phyloP scores from a whole-genome alignment of 2,329 filamentous ascomycete species.

The Fusarium pseudograminearum region DNA sequence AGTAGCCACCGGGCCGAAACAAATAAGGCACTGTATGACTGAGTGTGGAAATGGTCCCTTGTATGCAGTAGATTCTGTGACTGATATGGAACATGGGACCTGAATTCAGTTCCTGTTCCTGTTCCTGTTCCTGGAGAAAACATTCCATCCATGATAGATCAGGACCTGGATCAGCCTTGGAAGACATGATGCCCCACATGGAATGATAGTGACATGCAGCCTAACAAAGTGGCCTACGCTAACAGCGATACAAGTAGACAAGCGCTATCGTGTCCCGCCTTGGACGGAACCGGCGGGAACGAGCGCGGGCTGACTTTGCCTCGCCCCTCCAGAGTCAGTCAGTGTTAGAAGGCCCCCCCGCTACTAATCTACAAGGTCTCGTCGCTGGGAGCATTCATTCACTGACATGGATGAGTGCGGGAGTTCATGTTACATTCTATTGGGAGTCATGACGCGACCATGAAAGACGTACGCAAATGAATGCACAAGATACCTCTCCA shows the following conservation, averaged over 20 bases:
- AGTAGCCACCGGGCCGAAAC: slow-evolving; percentile 32
- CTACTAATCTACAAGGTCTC: background rate
- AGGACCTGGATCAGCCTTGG: slow-evolving; percentile 27
- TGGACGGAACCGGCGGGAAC: slow-evolving; percentile 11
- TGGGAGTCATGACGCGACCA: slow-evolving; percentile 2
- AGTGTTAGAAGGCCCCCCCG: slow-evolving; percentile 1
- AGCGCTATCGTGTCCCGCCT: slow-evolving; percentile 14
- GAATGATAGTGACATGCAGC: slow-evolving; percentile 22
- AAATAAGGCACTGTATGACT: background rate
- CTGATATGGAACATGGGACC: slow-evolving; percentile 17
- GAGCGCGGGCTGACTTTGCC: background rate
- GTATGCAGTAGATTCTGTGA: background rate
- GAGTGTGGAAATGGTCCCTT: background rate
- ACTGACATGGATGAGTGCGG: background rate
- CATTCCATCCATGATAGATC: slow-evolving; percentile 26
- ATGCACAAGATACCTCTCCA: background rate
- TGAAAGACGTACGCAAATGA: background rate
- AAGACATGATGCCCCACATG: slow-evolving; percentile 21
- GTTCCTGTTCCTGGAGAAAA: slow-evolving; percentile 19
- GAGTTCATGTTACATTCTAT: background rate
- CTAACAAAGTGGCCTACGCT: background rate
- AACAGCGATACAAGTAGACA: slow-evolving; percentile 21
- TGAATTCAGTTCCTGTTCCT: background rate
- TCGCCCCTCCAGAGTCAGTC: slow-evolving; percentile 7
- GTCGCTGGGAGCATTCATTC: slow-evolving; percentile 4